Evolutionary conservation across 352 stramenopile genomes (phyloP), one percentile per base, ranked within the genome.

Genomic region (Phytophthora megakarya): DNA sequence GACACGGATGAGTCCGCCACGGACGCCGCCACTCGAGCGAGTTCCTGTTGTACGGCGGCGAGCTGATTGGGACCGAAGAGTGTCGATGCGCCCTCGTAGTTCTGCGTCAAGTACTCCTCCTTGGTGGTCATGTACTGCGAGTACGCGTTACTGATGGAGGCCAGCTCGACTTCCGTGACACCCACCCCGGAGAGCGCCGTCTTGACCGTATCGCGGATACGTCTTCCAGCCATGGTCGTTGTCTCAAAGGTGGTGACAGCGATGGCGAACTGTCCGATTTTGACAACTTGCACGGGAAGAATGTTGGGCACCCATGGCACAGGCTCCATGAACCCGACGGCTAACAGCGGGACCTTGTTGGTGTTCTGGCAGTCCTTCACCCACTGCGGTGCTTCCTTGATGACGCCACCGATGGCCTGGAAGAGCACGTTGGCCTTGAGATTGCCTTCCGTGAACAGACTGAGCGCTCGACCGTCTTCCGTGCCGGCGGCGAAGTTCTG

Each of bases 61-160:
- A 92, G 50, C 47, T 89, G 79, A 23, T 91, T 89, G 1, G 80
- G 81, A 10, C 81, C 83, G 30, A 91, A 91, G 13, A 89, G 67
- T 12, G 83, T 92, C 7, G 79, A 92, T 25, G 83, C 77, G 16
- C 83, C 83, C 63, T 92, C 83, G 55, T 92, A 92, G 54, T 89
- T 54, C 65, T 92, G 83, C 8, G 61, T 67, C 1, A 67, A 22
- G 55, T 91, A 92, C 46, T 92, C 83, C 25, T 89, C 81, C 5
- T 56, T 62, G 0, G 83, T 91, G 25, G 81, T 86, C 44, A 88
- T 60, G 55, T 92, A 92, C 28, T 75, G 65, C n/a, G 75, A 70
- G 55, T 92, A 91, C 0, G 56, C 78, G 56, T 92, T 91, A 33
- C 63, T 84, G 48, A 86, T 60, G 3, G 78, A 61, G 6, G 63